Base-by-base conservation (phyloP, 805 yeast species). In the Brettanomyces nanus region DNA sequence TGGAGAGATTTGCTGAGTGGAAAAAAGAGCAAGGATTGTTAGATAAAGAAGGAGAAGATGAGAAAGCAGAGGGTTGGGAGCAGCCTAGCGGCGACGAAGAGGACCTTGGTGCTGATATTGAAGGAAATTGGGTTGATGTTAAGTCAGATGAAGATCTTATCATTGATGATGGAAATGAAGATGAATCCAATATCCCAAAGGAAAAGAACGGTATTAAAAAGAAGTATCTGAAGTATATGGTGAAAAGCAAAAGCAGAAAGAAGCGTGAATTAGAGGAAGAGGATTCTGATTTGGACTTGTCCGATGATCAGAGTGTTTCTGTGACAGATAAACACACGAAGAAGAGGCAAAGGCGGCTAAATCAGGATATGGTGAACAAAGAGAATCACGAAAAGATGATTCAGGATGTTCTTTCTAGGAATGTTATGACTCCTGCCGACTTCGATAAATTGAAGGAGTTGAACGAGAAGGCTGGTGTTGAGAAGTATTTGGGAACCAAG, bases 361-460 rank as follows among this genome's bases (percentile, higher is more conserved):
- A 30, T 21, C 19, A 22, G 13, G 37, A 27, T 4, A 15, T 11
- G 5, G 11, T 10, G 14, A 32, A 66, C 57, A 20, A 66, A 66
- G 17, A 17, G 15, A 13, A 25, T 65, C 71, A n/a, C 69, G 68
- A 85, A 35, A 38, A 45, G 17, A 46, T 82, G 80, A 28, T 71
- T 83, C n/a, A 72, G 77, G 35, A 77, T 83, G 52, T 61, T 4
- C 25, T 58, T 40, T 30, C 51, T 6, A n/a, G n/a, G n/a, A 51
- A 50, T 49, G 82, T 92, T 43, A 71, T 92, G 49, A 92, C 99
- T 0, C 98, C 99, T 18, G 97, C 97, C 1, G 99, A 92, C 66
- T 92, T 89, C 57, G 95, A 95, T 45, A 90, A 90, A 62, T 70
- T 92, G 51, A 90, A 90, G 53, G 96, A 92, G 61, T 72, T 92